Evolutionary conservation across 2,329 filamentous ascomycete genomes (phyloP), one percentile per base, ranked within the genome.

Genomic region (Graphilbum sp.): DNA sequence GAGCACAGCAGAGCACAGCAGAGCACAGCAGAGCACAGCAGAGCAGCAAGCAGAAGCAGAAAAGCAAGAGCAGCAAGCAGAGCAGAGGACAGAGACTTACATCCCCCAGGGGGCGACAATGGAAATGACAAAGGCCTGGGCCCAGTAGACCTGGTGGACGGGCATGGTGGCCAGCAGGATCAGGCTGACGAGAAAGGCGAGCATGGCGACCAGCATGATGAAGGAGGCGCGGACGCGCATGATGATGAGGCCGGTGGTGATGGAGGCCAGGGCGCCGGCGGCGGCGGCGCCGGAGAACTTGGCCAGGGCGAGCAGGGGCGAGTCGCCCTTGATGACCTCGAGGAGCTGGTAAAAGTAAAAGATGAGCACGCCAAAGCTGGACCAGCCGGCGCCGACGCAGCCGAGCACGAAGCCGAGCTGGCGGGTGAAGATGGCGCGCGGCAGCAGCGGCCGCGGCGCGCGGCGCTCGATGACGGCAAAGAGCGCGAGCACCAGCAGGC

Each of bases 211-310:
- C 0, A 56, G 60, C 36, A 69, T 49, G 36, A 69, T 64, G 48
- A 55, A 61, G 43, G 66, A 59, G 0, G 64, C 64, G 1, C 58
- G 54, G 0, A 68, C 39, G 2, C 61, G 54, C 0, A 63, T 61
- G 3, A 69, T 57, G 2, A 68, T 48, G 53, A 57, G 66, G 0
- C 61, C 64, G 2, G 57, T 60, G 5, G 58, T 45, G 33, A 57
- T 57, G 1, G 60, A 59, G 1, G 57, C 59, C 0, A 53, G 44
- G 0, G 51, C 50, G n/a, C 56, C 58, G 10, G 55, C 56, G 11
- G 66, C 44, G 0, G 54, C 55, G 30, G 65, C 59, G 0, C 64
- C 62, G 0, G 57, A 54, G 46, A 55, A 62, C 12, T 53, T 52
- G 11, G 56, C 47, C 1, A 55, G 57, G 21, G 58, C 55, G 11